Evolutionary conservation across 768 basidiomycete genomes (phyloP).

Genomic region (Neoboletus magnificus): DNA sequence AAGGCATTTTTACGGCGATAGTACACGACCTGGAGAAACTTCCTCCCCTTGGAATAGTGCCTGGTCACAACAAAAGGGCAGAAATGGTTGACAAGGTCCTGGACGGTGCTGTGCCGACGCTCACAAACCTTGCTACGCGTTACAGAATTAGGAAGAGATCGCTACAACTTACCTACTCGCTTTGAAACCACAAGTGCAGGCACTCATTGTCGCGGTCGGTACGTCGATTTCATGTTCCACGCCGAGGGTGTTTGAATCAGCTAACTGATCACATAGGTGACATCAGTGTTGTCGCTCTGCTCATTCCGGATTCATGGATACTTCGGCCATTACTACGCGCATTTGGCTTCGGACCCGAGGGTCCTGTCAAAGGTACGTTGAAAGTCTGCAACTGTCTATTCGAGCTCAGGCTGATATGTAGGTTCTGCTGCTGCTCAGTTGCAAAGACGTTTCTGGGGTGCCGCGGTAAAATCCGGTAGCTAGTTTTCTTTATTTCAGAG

Average conservation of each 20-base stretch:
- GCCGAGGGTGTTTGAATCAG: not conserved
- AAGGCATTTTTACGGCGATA: too few species aligned
- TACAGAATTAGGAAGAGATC: not conserved
- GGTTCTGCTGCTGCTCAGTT: not conserved
- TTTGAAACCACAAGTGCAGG: not conserved
- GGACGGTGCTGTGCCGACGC: not conserved
- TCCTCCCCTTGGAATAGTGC: not conserved
- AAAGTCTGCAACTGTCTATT: not conserved
- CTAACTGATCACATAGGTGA: not conserved
- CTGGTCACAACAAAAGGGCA: constrained; percentile 1
- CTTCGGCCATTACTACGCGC: not conserved
- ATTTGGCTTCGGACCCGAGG: not conserved
- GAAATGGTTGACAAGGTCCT: constrained; percentile 9
- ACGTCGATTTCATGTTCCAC: not conserved
- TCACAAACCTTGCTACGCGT: not conserved
- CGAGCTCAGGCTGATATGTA: not conserved
- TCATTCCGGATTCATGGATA: not conserved
- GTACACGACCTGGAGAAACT: constrained; percentile 1
- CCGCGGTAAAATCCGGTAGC: not conserved
- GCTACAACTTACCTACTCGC: not conserved
- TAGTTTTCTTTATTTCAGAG: not conserved
- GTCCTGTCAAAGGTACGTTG: not conserved
- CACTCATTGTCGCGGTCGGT: not conserved
- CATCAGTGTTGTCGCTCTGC: not conserved
- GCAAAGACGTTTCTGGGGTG: not conserved